A percentile compares a stretch with the other conserved stretches of the same genome.
Evolutionary conservation across 345 rosid genomes (phyloP).

Genomic region (Aquilaria malaccensis): DNA sequence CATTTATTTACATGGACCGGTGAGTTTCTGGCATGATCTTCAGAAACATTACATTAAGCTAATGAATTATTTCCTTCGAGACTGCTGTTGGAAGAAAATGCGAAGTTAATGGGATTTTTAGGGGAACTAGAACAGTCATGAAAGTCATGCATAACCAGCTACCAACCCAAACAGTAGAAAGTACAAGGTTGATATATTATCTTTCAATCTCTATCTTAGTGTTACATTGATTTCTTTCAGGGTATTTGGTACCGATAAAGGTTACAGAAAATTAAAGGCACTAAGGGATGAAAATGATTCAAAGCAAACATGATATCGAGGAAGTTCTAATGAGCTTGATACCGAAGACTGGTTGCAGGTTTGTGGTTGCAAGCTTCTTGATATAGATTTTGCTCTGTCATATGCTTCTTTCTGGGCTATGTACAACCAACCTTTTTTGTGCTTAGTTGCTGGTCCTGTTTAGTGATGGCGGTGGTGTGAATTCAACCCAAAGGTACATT

Average conservation of each 20-base stretch:
- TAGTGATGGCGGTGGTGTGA: constrained; percentile 17
- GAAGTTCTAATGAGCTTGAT: constrained; percentile 19
- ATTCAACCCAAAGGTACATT: constrained; percentile 17
- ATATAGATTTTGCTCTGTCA: constrained; percentile 23
- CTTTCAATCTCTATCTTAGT: not conserved
- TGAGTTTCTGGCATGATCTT: constrained; percentile 25
- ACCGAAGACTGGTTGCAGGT: constrained; percentile 15
- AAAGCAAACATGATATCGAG: constrained; percentile 26
- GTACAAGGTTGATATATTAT: not conserved
- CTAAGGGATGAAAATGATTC: constrained; percentile 40
- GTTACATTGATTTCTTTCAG: constrained; percentile 27
- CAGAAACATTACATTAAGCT: not conserved
- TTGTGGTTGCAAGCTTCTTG: constrained; percentile 4
- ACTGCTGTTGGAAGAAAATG: not conserved
- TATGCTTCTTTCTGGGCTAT: constrained; percentile 16
- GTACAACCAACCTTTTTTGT: constrained; percentile 20
- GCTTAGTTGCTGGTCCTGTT: constrained; percentile 19
- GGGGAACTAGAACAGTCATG: no score
- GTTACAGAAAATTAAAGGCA: constrained; percentile 82
- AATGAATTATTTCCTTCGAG: not conserved
- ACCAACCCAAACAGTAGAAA: not conserved
- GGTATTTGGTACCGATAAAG: constrained; percentile 92
- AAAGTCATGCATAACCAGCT: no score
- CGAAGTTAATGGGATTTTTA: no score
- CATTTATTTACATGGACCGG: constrained; percentile 98